phyloP scores from a whole-genome alignment of 257 asterid genomes.

The Orobanche coerulescens region DNA sequence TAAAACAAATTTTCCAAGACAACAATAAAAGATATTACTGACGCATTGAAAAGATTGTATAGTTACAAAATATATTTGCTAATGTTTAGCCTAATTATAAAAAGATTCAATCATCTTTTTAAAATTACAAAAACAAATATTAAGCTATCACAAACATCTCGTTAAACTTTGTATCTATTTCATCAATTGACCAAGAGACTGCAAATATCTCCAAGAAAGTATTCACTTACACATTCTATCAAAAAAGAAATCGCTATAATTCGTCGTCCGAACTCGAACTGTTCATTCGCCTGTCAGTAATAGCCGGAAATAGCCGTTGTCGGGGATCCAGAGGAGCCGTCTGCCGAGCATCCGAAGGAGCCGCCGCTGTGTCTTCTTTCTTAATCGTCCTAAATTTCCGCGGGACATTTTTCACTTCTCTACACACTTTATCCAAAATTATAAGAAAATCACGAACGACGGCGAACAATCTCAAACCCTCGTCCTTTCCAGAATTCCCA shows the following conservation, averaged over 20 bases:
- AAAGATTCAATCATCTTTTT: too few species aligned
- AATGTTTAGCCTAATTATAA: too few species aligned
- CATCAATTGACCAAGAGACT: background rate
- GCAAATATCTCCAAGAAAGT: background rate
- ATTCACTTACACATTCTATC: background rate
- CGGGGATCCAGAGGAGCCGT: constrained; percentile 22
- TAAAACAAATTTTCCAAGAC: background rate
- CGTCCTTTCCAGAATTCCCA: constrained; percentile 74
- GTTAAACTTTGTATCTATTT: too few species aligned
- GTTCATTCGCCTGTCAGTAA: constrained; percentile 52
- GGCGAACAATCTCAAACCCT: constrained; percentile 71
- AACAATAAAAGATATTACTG: too few species aligned
- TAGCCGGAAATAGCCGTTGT: constrained; percentile 58
- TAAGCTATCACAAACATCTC: too few species aligned
- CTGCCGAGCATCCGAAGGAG: too few species aligned
- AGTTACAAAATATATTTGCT: too few species aligned
- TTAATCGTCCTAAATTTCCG: constrained; percentile 26
- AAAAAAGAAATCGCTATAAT: constrained; percentile 12
- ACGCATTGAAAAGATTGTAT: too few species aligned
- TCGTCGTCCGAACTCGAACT: constrained; percentile 71
- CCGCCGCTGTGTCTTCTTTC: constrained; percentile 27
- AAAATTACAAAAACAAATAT: too few species aligned
- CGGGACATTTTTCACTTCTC: constrained; percentile 50
- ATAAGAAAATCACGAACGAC: constrained; percentile 70
- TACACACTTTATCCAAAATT: constrained; percentile 69